Base-by-base conservation (phyloP, 139 green algal species). In the Closterium sp. region DNA sequence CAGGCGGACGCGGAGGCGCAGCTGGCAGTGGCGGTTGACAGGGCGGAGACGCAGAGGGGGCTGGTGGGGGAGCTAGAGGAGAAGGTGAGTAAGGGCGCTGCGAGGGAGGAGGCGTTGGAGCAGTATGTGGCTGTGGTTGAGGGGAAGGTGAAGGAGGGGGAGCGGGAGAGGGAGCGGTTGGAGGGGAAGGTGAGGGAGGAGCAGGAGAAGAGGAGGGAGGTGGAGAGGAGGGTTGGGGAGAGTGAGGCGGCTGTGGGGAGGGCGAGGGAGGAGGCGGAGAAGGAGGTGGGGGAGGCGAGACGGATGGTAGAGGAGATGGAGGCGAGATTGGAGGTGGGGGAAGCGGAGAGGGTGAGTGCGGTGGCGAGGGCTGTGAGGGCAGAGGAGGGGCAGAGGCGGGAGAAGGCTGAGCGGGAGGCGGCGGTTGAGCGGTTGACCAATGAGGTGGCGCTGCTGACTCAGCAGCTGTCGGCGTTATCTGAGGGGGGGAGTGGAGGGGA, bases 401-500 rank as follows among this genome's bases (percentile, higher is more conserved):
- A 70, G 79, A 70, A 90, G 89, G 89, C 31, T 11, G 89, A 92
- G 89, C 89, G 29, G 89, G 32, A 31, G 21, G 28, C 24, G 32
- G 70, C 84, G 70, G 30, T 84, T 4, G 89, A 88, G 32, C 30
- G 89, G 31, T 28, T 92, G 32, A 85, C 90, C 29, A 45, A 10
- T n/a, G 89, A 92, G 84, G 32, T 92, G 30, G 29, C 90, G 89
- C 30, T 31, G 31, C 84, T 92, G 84, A 88, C 89, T 29, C 62
- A 32, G 32, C 89, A 92, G 89, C 70, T 92, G 31, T 32, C 70
- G 89, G n/a, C 89, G 1, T 24, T 87, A 13, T 30, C 84, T 87
- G n/a, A 87, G 84, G 28, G 84, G 84, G 84, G 84, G 84, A 87
- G 84, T 30, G 84, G 17, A 34, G n/a, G 84, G 0, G 28, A 31